Evolutionary conservation across 306 rosid genomes (phyloP).

Genomic region (Quercus alba): DNA sequence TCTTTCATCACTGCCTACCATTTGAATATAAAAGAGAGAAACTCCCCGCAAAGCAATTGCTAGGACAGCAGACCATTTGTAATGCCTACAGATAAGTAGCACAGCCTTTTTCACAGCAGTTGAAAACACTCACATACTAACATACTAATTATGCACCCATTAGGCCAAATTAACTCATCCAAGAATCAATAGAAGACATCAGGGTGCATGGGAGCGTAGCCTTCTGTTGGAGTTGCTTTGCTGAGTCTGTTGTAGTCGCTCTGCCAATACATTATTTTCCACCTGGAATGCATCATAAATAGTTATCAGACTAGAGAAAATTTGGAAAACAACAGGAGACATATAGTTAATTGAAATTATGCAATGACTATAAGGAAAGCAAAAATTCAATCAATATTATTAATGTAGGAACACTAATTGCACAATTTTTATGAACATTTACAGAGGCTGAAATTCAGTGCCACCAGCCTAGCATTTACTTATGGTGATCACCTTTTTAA

Average conservation of each 20-base stretch:
- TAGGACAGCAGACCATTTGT: neutral
- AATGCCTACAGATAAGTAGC: neutral
- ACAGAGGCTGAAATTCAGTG: no score
- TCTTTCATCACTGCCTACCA: no score
- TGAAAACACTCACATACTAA: no score
- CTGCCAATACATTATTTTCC: constrained; percentile 73
- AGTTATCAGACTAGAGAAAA: neutral
- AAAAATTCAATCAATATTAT: neutral
- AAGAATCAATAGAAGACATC: no score
- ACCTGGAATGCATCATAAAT: constrained; percentile 31
- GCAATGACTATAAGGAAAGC: neutral
- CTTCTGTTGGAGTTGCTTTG: constrained; percentile 79
- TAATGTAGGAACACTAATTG: neutral
- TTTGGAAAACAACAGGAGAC: neutral
- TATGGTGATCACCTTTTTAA: no score
- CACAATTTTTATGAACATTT: neutral
- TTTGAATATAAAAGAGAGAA: neutral
- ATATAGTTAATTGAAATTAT: neutral
- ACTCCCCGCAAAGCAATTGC: neutral
- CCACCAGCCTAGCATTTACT: no score
- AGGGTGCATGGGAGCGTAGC: neutral
- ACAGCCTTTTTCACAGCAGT: neutral
- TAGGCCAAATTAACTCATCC: no score
- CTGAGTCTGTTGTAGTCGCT: constrained; percentile 65
- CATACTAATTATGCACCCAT: no score